Percentiles rank a stretch among this genome's conserved stretches.
phyloP scores from a whole-genome alignment of 768 basidiomycete species.

The Leccinum disarticulatum region DNA sequence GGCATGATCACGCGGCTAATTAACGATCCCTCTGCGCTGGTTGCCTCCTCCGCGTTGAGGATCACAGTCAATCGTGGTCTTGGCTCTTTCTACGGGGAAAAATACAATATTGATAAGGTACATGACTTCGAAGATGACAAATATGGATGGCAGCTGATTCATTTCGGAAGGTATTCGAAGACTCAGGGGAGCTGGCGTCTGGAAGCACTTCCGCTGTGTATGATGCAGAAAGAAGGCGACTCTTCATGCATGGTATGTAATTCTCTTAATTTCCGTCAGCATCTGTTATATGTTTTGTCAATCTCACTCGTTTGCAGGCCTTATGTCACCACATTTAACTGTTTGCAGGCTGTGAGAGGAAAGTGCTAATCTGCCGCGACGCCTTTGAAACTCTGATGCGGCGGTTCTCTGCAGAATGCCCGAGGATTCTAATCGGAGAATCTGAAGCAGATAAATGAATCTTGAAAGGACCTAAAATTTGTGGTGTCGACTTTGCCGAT shows the following conservation, averaged over 20 bases:
- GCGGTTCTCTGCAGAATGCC: background rate
- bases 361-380: background rate
- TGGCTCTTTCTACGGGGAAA: slow-evolving; percentile 56
- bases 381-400: slow-evolving; percentile 2
- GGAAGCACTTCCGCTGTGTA: slow-evolving; percentile 58
- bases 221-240: slow-evolving; percentile 45
- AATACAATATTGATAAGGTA: slow-evolving; percentile 60
- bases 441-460: background rate
- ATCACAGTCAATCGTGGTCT: slow-evolving; percentile 53
- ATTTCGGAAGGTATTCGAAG: slow-evolving; percentile 58
- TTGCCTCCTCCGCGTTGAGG: slow-evolving; percentile 51
- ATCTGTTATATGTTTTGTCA: background rate
- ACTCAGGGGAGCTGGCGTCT: slow-evolving; percentile 57
- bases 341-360: slow-evolving; percentile 29
- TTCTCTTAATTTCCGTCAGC: slow-evolving; percentile 2
- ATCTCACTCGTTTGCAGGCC: slow-evolving; percentile 24
- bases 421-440: background rate
- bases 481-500: background rate
- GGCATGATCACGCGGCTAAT: slow-evolving; percentile 40
- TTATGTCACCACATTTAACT: slow-evolving; percentile 35
- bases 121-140: background rate
- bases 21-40: slow-evolving; percentile 38
- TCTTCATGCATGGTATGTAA: slow-evolving; percentile 61
- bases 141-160: slow-evolving; percentile 1
- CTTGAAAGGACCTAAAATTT: background rate